Evolutionary conservation across 2,329 filamentous ascomycete genomes (phyloP).

Genomic region (Exutisphaerella laricina): DNA sequence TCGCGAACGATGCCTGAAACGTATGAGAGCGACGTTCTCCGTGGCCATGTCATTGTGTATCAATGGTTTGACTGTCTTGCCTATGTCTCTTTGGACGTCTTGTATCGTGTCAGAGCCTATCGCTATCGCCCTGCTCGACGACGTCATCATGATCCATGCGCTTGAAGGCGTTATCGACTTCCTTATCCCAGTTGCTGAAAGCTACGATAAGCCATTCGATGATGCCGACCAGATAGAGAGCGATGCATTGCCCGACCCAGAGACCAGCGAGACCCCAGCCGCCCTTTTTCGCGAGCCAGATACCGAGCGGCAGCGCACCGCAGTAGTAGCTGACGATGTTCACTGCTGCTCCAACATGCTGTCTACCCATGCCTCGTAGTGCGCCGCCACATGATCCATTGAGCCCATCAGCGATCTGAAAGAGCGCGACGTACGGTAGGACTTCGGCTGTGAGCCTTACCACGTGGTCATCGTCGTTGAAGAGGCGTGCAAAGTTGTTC

Average conservation of each 20-base stretch:
- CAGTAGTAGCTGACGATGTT: constrained; percentile 81
- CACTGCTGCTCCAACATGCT: constrained; percentile 76
- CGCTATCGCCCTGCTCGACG: constrained; percentile 33
- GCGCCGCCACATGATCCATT: constrained; percentile 80
- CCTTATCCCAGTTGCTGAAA: constrained; percentile 68
- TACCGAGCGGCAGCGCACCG: constrained; percentile 72
- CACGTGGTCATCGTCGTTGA: constrained; percentile 71
- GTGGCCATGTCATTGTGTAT: too few relatives aligned
- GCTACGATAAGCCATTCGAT: constrained; percentile 76
- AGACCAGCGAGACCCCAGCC: constrained; percentile 76
- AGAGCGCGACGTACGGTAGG: constrained; percentile 80
- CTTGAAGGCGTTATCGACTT: constrained; percentile 65
- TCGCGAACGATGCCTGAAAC: too few relatives aligned
- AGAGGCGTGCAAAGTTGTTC: constrained; percentile 68
- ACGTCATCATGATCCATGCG: constrained; percentile 56
- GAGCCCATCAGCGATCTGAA: constrained; percentile 83
- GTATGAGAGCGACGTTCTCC: too few relatives aligned
- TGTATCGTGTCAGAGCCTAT: constrained; percentile 1
- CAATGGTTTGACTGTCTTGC: too few relatives aligned
- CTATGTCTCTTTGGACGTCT: too few relatives aligned
- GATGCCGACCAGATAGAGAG: constrained; percentile 70
- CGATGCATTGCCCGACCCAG: constrained; percentile 63
- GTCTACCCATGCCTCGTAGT: constrained; percentile 75
- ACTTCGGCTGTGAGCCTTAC: constrained; percentile 67
- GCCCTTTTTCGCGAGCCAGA: constrained; percentile 71